Conservation (phyloP, 2,329 filamentous ascomycete genomes). For the Colletotrichum graminicola region DNA sequence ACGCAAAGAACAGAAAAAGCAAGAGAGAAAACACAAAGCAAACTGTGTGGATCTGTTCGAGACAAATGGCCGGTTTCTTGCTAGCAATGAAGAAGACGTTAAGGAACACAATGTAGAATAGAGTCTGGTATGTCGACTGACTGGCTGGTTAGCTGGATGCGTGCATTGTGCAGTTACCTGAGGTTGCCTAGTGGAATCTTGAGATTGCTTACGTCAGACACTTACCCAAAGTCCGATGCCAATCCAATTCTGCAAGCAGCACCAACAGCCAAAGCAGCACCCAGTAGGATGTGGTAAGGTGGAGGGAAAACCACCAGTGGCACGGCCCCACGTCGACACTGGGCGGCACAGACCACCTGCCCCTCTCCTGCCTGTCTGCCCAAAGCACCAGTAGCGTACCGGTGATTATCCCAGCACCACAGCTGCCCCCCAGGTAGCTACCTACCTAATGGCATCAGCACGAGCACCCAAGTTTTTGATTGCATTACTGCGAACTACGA, state of each 20-base stretch:
- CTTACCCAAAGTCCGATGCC: background rate
- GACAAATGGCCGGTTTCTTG: background rate
- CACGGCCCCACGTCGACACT: constrained; percentile 20
- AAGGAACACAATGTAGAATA: background rate
- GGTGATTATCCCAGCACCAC: background rate
- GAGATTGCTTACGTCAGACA: constrained; percentile 16
- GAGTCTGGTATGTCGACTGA: background rate
- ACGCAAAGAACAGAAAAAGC: background rate
- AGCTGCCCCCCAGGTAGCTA: background rate
- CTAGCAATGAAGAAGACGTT: background rate
- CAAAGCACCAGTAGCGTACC: constrained; percentile 11
- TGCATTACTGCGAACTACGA: background rate
- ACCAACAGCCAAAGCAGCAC: background rate
- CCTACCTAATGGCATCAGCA: background rate
- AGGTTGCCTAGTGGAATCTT: background rate
- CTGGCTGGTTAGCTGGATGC: background rate
- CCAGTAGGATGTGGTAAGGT: background rate
- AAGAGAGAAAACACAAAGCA: background rate
- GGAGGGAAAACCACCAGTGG: constrained; percentile 20
- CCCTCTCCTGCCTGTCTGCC: constrained; percentile 14
- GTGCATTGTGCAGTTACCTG: too few species aligned
- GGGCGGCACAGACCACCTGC: constrained; percentile 17
- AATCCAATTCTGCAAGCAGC: constrained; percentile 18
- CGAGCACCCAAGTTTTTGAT: constrained; percentile 1
- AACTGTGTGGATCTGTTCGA: background rate